Base-by-base conservation (phyloP, 495 filamentous ascomycete genomes). In the Tricharina praecox region DNA sequence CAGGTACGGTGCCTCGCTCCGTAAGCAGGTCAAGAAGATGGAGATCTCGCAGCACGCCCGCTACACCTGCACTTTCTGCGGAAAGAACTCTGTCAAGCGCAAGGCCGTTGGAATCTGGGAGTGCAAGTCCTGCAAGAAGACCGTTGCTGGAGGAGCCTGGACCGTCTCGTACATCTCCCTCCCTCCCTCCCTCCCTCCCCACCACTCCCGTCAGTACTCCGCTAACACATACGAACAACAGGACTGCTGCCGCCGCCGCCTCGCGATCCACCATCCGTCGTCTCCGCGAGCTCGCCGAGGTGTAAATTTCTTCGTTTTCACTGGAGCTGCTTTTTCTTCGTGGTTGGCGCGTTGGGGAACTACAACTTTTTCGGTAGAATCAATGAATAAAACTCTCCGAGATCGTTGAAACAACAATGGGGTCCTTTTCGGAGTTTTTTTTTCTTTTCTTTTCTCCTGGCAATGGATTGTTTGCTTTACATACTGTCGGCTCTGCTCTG, bases 1-100 rank as follows among this genome's bases (percentile, higher is more conserved):
- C 51, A 79, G 90, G 79, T 97, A 97, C 70, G 90, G 90, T 81
- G 90, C 90, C 67, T 97, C 90, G 63, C 83, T 97, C 70, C 85
- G 90, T 73, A 97, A 96, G 76, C 90, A 95, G 68, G 84, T 96
- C 65, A 97, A 97, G 83, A 94, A 94, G 79, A 93, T 95, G 82
- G 90, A 97, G 81, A 79, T 93, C 63, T 78, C 81, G 47, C 88
- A 96, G 68, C 88, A 95, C 76, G 84, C 85, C 68, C 75, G 78
- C 66, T 95, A 95, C 75, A 77, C 71, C 48, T 84, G 80, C 75
- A 88, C 85, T 43, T 90, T 92, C 77, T 94, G 88, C 78, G 88
- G 86, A 56, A 94, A 93, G 76, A 79, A 74, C 69, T 81, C 79
- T 51, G 90, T 97, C 58, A 90, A 90, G 76, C 77, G 90, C 54